Evolutionary conservation across 176 grass and related monocot species (phyloP), one percentile per base, ranked within the genome.

Genomic region (Bromus sterilis): DNA sequence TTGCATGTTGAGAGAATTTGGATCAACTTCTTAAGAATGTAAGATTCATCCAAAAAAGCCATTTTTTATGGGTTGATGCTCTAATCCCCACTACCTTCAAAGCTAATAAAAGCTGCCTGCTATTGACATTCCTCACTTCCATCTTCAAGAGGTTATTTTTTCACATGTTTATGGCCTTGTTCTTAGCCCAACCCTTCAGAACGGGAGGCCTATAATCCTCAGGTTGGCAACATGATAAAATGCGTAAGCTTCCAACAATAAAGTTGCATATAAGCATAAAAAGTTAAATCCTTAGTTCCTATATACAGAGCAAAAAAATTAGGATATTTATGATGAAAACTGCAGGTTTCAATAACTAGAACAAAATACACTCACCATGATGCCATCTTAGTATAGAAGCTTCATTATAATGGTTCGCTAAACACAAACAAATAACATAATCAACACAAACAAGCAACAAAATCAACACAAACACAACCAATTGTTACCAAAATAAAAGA

Each of bases 341-440:
- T 37, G 58, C 4, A 70, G 8, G 70, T 65, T 71, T 66, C 30
- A 75, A 56, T 39, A 74, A 81, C 48, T 21, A 64, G 43, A 40
- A 67, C 5, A 87, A 81, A 87, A 82, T 8, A 12, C 56, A 77
- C 88, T 78, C 84, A 95, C 90, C 81, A 92, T 98, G 53, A 86
- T 70, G 79, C 88, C 90, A 82, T 98, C 92, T 57, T 98, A 91
- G 73, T 98, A 98, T 57, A 93, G 80, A 55, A 98, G 84, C 86
- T 95, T 98, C 95, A 98, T 98, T 74, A 98, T 57, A 91, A 98
- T 98, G 69, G 82, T 95, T 72, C 90, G 82, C 92, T 94, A 88
- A 84, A 89, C 57, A 90, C 3, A 87, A 48, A 80, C 24, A 87
- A 33, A 76, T 3, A n/a, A 67, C 13, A 81, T 7, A 15, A 80